Percentiles rank a stretch among this genome's conserved stretches.
phyloP scores from a whole-genome alignment of 768 basidiomycete species.

The Lyophyllum semitale region DNA sequence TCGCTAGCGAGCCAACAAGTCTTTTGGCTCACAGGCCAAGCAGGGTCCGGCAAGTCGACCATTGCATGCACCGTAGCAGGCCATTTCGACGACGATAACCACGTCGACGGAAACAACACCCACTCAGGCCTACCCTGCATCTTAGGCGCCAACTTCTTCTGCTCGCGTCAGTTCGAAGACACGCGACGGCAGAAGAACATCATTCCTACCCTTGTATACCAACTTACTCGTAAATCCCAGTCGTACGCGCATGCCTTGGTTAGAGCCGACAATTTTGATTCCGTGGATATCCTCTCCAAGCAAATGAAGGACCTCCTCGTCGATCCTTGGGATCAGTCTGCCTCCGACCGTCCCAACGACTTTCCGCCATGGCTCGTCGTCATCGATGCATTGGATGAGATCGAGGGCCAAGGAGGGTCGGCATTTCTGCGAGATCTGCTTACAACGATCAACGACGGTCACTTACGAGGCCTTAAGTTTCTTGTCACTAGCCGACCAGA shows the following conservation, averaged over 20 bases:
- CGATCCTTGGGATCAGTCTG: too few relatives aligned
- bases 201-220: constrained; percentile 18
- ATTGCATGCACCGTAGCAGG: too few relatives aligned
- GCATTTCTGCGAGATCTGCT: too few relatives aligned
- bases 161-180: constrained; percentile 28
- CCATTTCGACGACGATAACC: constrained; percentile 21
- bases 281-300: neutral
- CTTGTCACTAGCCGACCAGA: too few relatives aligned
- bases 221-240: neutral
- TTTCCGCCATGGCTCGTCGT: too few relatives aligned
- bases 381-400: too few relatives aligned
- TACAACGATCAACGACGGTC: too few relatives aligned
- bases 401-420: too few relatives aligned
- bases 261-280: neutral
- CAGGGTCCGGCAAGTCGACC: too few relatives aligned
- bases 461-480: too few relatives aligned
- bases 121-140: constrained; percentile 4
- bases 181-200: constrained; percentile 15
- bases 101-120: constrained; percentile 9
- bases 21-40: constrained; percentile 6
- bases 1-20: constrained; percentile 13
- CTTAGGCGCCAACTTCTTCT: constrained; percentile 29
- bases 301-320: neutral
- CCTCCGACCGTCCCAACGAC: too few relatives aligned
- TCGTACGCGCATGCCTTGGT: neutral